phyloP scores from a whole-genome alignment of 345 rosid genomes.

The Brassica juncea region DNA sequence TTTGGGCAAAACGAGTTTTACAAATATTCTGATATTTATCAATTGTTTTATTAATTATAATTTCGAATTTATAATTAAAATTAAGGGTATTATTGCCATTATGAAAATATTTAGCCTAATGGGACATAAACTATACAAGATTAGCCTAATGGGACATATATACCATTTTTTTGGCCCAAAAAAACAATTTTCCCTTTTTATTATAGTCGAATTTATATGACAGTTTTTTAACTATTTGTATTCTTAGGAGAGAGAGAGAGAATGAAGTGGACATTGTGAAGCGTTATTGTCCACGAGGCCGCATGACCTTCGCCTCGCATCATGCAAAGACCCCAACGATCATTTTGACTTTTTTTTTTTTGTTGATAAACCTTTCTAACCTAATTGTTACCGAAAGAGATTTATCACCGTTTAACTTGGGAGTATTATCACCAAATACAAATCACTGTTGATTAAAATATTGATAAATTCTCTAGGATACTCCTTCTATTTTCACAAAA shows the following conservation, averaged over 20 bases:
- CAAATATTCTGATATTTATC: too few species aligned
- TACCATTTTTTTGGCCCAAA: too few species aligned
- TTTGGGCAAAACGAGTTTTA: too few species aligned
- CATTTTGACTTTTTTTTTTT: slow-evolving; percentile 23
- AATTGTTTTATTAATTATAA: too few species aligned
- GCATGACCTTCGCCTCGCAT: slow-evolving; percentile 47
- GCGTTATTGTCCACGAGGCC: slow-evolving; percentile 44
- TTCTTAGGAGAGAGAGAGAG: slow-evolving; percentile 12
- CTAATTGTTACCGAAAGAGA: background rate
- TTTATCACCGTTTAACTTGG: slow-evolving; percentile 31
- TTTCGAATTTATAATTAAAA: too few species aligned
- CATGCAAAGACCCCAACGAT: slow-evolving; percentile 38
- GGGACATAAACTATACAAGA: too few species aligned
- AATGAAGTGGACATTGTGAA: slow-evolving; percentile 40
- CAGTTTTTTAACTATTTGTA: slow-evolving; percentile 1
- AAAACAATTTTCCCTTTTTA: background rate
- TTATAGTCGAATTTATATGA: slow-evolving; percentile 22
- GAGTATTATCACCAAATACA: slow-evolving; percentile 23
- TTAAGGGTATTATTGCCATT: too few species aligned
- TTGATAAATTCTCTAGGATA: background rate
- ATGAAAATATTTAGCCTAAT: too few species aligned
- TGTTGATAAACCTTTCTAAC: background rate
- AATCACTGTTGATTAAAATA: background rate
- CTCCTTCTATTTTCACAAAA: too few species aligned
- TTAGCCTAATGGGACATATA: too few species aligned